Base-by-base conservation (phyloP, 2,329 filamentous ascomycete genomes). In the Colletotrichum orchidophilum region DNA sequence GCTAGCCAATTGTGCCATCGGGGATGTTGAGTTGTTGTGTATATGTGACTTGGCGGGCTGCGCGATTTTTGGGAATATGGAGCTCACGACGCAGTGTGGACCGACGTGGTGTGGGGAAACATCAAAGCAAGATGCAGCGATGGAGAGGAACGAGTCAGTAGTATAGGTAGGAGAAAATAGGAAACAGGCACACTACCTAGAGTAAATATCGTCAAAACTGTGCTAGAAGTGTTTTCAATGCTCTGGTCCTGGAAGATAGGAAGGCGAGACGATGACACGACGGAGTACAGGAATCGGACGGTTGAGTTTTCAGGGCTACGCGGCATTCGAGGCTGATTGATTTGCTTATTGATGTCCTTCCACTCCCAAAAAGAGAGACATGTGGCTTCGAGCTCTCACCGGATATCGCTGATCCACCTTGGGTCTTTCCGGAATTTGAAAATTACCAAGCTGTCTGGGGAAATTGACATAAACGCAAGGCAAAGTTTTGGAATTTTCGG, bases 1-100 rank as follows among this genome's bases (percentile, higher is more conserved):
- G 67, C 67, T 70, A 70, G 67, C 67, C 67, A 70, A 70, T 70
- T 70, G 67, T 70, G 67, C 67, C 67, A 70, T 70, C 66, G 62
- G 66, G 66, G 62, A 70, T 61, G 62, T 70, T 70, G 63, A 70
- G 50, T 57, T 33, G 18, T 21, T 31, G 2, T 62, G 49, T 29
- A 29, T 52, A 18, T 54, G 29, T 46, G 21, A n/a, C 8, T 27
- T 39, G 57, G 5, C 5, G 9, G 5, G 0, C 0, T 21, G 57
- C 2, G 35, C 24, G 29, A 62, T 42, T 67, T 70, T 62, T 52
- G 27, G 3, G 5, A 42, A 61, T 67, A 70, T 70, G 67, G 57
- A 70, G 29, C 63, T 55, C 3, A 26, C 24, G 12, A 31, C 39
- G 39, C 21, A 11, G 39, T 42, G 63, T 57, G 67, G 67, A 61